phyloP scores from a whole-genome alignment of 768 basidiomycete genomes.

The Calocybe indica region DNA sequence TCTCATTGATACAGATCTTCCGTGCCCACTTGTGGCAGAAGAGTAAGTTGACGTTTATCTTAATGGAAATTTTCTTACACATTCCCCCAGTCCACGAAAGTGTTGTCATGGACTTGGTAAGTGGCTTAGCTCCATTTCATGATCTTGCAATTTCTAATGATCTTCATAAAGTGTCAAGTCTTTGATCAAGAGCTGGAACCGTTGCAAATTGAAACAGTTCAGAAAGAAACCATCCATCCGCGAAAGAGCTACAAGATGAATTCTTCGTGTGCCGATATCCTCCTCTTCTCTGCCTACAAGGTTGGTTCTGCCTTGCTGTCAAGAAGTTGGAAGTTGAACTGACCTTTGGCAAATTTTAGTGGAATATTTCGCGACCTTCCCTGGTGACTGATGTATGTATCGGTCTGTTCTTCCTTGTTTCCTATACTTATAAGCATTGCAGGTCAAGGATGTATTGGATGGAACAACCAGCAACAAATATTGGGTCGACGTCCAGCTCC shows the following conservation, averaged over 20 bases:
- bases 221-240: conserved; percentile 99
- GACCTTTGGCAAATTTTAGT: conserved; percentile 36
- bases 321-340: not conserved
- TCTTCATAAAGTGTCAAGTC: conserved; percentile 72
- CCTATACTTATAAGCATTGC: not conserved
- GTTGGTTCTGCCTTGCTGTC: conserved; percentile 19
- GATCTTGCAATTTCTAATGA: conserved; percentile 11
- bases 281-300: conserved; percentile 94
- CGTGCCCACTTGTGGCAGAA: conserved; percentile 99
- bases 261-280: conserved; percentile 97
- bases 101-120: conserved; percentile 86
- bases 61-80: conserved; percentile 10
- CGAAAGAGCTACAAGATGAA: conserved; percentile 99
- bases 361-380: conserved; percentile 96
- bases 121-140: conserved; percentile 1
- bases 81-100: conserved; percentile 70
- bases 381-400: conserved; percentile 82
- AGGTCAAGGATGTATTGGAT: conserved; percentile 93
- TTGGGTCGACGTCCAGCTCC: conserved; percentile 94
- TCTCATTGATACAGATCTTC: conserved; percentile 99
- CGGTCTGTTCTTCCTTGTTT: not conserved
- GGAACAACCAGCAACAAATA: conserved; percentile 99
- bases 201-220: conserved; percentile 96
- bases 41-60: conserved; percentile 48
- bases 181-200: conserved; percentile 99